Percentiles rank a stretch among this genome's conserved stretches.
These are phyloP conservation scores for Tilletia indica DNA, from an alignment of 1,284 basidiomycete genomes.

Conservation along the genomic window DNA sequence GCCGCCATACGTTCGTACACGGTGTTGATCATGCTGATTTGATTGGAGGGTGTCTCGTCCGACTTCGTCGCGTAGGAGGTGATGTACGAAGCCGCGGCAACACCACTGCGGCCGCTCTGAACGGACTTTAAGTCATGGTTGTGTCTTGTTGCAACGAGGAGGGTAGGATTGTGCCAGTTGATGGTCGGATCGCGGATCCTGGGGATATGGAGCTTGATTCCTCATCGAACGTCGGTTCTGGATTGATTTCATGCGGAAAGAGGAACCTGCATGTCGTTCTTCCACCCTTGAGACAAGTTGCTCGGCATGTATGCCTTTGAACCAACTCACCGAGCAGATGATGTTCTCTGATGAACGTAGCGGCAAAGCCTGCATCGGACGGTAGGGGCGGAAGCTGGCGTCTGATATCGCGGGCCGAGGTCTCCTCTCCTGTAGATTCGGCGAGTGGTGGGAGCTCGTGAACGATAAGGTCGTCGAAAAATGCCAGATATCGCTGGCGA, in stretches of 20 bases:
- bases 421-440: too few species aligned
- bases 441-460: not conserved
- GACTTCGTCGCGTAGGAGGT: too few species aligned
- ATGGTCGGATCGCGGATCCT: not conserved
- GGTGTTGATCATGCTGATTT: too few species aligned
- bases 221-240: not conserved
- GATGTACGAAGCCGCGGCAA: too few species aligned
- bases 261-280: not conserved
- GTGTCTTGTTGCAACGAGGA: not conserved
- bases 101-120: too few species aligned
- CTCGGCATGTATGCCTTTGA: not conserved
- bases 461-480: not conserved
- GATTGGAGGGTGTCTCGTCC: too few species aligned
- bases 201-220: not conserved
- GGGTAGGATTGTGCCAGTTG: constrained; percentile 2
- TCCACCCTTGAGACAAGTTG: not conserved
- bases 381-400: not conserved
- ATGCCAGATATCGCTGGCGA: not conserved
- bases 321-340: not conserved
- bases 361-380: not conserved
- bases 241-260: not conserved
- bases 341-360: too few species aligned
- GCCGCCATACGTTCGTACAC: too few species aligned
- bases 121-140: not conserved
- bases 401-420: not conserved